A percentile compares a stretch with the other conserved stretches of the same genome.
phyloP scores from a whole-genome alignment of 768 basidiomycete species.

The Suillus luteus region DNA sequence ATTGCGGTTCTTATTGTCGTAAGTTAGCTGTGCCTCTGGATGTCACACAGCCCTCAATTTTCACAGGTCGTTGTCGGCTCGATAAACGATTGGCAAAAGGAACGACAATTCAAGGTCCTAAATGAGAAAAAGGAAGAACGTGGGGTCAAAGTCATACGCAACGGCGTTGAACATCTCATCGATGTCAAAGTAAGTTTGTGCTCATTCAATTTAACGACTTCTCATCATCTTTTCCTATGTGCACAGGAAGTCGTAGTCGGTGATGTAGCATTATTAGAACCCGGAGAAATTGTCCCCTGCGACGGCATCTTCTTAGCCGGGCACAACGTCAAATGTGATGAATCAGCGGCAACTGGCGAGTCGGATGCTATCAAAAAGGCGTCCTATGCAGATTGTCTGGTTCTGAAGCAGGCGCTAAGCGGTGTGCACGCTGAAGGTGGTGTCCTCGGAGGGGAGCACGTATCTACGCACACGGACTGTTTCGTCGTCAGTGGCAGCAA shows the following conservation, averaged over 20 bases:
- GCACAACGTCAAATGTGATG: slow-evolving; percentile 94
- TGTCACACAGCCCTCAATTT: slow-evolving; percentile 4
- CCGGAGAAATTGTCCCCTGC: slow-evolving; percentile 94
- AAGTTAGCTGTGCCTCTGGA: slow-evolving; percentile 28
- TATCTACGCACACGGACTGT: slow-evolving; percentile 73
- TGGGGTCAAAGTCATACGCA: slow-evolving; percentile 79
- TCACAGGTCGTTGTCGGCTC: slow-evolving; percentile 84
- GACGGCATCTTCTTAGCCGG: slow-evolving; percentile 93
- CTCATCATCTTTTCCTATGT: slow-evolving; percentile 10
- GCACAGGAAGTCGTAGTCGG: slow-evolving; percentile 88
- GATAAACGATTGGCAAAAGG: slow-evolving; percentile 98
- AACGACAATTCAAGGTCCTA: slow-evolving; percentile 88
- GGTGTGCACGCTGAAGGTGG: slow-evolving; percentile 22
- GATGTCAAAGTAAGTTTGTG: slow-evolving; percentile 67
- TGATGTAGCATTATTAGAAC: slow-evolving; percentile 88
- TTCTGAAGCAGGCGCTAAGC: slow-evolving; percentile 41
- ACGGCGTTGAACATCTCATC: slow-evolving; percentile 67
- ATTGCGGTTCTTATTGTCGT: slow-evolving; percentile 77
- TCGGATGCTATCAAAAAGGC: slow-evolving; percentile 93
- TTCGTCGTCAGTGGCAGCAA: slow-evolving; percentile 92
- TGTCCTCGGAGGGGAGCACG: slow-evolving; percentile 26
- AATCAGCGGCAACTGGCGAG: slow-evolving; percentile 96
- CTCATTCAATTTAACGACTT: neutral
- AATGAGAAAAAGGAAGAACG: slow-evolving; percentile 97
- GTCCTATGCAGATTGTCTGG: slow-evolving; percentile 72